phyloP scores from a whole-genome alignment of 805 yeast species.

The Kluyveromyces siamensis region DNA sequence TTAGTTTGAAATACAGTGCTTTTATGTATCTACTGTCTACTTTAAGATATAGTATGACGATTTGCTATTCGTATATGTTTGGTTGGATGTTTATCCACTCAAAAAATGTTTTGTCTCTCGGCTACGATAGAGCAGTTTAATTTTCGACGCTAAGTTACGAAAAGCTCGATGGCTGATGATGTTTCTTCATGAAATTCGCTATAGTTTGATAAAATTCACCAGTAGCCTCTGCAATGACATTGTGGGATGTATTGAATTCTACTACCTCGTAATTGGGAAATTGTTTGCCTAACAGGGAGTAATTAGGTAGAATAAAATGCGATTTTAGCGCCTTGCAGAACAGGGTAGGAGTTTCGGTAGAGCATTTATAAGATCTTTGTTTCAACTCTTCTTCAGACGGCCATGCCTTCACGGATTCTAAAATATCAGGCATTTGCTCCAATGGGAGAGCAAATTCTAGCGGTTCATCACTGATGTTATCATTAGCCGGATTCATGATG shows the following conservation, averaged over 20 bases:
- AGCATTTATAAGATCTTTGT: constrained; percentile 1
- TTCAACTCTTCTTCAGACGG: constrained; percentile 10
- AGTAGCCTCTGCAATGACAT: constrained; percentile 21
- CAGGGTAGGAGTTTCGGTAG: constrained; percentile 27
- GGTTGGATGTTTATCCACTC: no score
- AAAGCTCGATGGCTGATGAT: neutral
- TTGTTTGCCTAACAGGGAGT: constrained; percentile 12
- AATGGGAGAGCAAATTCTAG: constrained; percentile 15
- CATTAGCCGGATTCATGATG: constrained; percentile 2
- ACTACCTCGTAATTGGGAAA: constrained; percentile 20
- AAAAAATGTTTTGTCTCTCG: no score
- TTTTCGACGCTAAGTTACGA: no score
- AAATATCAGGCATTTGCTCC: constrained; percentile 18
- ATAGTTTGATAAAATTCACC: constrained; percentile 11
- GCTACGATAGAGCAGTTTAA: no score
- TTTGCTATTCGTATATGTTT: neutral
- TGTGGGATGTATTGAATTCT: constrained; percentile 26
- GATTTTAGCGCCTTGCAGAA: constrained; percentile 39
- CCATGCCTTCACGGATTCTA: constrained; percentile 17
- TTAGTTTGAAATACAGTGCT: no score
- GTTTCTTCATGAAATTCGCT: constrained; percentile 12
- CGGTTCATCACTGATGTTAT: neutral
- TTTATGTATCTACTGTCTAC: neutral
- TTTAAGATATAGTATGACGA: neutral
- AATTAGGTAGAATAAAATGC: constrained; percentile 30